Percentiles rank a stretch among this genome's conserved stretches.
These are phyloP conservation scores for Aspergillus wentii DNA, from an alignment of 495 filamentous ascomycete species.

Conservation along the genomic window DNA sequence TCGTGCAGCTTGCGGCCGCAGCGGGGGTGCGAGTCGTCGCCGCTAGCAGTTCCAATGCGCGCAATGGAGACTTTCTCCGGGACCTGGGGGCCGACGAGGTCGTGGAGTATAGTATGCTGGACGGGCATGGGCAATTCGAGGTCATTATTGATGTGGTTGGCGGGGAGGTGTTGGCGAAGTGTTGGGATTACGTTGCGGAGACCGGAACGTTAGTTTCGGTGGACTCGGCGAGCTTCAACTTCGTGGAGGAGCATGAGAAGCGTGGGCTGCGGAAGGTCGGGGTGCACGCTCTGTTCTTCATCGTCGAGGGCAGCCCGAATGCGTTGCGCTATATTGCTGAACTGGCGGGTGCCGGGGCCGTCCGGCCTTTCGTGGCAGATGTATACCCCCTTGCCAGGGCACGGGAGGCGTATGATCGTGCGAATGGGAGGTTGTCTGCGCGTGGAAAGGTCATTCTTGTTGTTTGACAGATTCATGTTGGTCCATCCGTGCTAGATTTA, in stretches of 20 bases:
- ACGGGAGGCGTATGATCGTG: slow-evolving; percentile 28
- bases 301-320: slow-evolving; percentile 19
- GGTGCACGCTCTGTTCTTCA: slow-evolving; percentile 26
- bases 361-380: slow-evolving; percentile 23
- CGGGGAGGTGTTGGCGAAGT: slow-evolving; percentile 17
- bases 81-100: slow-evolving; percentile 22
- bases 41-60: slow-evolving; percentile 20
- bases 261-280: slow-evolving; percentile 10
- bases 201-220: slow-evolving; percentile 24
- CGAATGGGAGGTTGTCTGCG: slow-evolving; percentile 16
- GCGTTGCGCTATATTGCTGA: slow-evolving; percentile 12
- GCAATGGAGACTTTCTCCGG: slow-evolving; percentile 25
- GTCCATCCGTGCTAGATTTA: too few species aligned
- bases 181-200: slow-evolving; percentile 21
- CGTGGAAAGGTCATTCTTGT: slow-evolving; percentile 26
- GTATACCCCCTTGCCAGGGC: slow-evolving; percentile 16
- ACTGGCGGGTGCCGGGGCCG: slow-evolving; percentile 12
- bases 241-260: slow-evolving; percentile 30
- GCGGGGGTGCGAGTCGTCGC: slow-evolving; percentile 21
- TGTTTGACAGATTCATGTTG: too few species aligned
- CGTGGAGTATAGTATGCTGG: slow-evolving; percentile 22
- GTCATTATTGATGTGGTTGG: slow-evolving; percentile 32
- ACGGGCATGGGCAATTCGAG: slow-evolving; percentile 15
- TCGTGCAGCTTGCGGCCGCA: slow-evolving; percentile 26
- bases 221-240: slow-evolving; percentile 28